phyloP scores from a whole-genome alignment of 202 grass and related monocot species.

The Hordeum pubiflorum region DNA sequence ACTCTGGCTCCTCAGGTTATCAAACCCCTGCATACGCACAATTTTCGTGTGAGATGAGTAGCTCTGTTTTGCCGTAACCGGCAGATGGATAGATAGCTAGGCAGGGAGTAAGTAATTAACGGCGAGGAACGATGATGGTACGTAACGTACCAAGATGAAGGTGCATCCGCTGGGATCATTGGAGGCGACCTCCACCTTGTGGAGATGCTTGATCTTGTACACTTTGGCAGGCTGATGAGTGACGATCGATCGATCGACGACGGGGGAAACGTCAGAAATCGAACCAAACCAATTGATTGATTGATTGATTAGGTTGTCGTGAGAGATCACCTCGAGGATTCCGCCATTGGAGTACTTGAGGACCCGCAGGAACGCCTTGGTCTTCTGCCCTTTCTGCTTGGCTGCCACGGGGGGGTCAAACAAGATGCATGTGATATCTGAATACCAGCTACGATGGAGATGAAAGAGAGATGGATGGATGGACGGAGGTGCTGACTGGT shows the following conservation, averaged over 20 bases:
- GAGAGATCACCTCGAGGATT: constrained; percentile 56
- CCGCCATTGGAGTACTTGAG: constrained; percentile 87
- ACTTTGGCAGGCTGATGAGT: constrained; percentile 63
- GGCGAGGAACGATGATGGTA: background rate
- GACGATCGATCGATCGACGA: background rate
- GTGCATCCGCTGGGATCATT: constrained; percentile 87
- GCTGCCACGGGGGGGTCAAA: constrained; percentile 7
- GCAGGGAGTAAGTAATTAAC: too few relatives aligned
- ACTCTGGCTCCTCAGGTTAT: constrained; percentile 86
- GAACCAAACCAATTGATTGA: background rate
- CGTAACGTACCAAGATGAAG: constrained; percentile 66
- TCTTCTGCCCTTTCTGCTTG: constrained; percentile 78
- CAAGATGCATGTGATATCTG: background rate
- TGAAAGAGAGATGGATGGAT: background rate
- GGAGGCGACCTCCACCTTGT: constrained; percentile 68
- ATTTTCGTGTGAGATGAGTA: background rate
- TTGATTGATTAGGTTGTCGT: background rate
- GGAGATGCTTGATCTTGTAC: constrained; percentile 97
- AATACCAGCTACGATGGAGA: background rate
- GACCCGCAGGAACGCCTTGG: constrained; percentile 80
- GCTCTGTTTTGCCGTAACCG: background rate
- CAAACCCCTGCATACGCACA: constrained; percentile 50
- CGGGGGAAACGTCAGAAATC: background rate
- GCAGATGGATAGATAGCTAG: too few relatives aligned
- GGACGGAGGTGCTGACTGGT: constrained; percentile 39